Evolutionary conservation across 2,329 filamentous ascomycete species (phyloP), one percentile per base, ranked within the genome.

Genomic region (Diaporthe capsici): DNA sequence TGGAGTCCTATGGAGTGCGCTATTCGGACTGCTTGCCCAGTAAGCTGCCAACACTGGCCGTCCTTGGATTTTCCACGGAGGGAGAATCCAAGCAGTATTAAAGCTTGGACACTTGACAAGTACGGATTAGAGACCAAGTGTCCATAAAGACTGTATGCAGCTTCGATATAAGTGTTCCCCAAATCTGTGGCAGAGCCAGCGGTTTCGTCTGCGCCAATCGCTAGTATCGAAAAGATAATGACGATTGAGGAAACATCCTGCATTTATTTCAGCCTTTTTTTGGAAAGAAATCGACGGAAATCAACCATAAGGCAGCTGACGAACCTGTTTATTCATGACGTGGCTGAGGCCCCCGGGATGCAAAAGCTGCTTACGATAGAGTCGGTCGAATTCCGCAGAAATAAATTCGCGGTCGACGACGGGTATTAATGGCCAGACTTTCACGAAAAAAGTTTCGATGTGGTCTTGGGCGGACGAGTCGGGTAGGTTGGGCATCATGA

Each of bases 1-100:
- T 81, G 80, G 9, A 81, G 78, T 25, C 80, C 80, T 17, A 81
- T 77, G 0, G 80, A 81, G 31, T 80, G 79, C 6, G 80, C 79
- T 6, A 79, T 79, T 8, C 80, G 76, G 37, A 81, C 76, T 0
- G 80, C 79, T 37, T 80, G 80, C 0, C 80, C 80, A 15, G 78
- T 68, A 1, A 79, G 73, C n/a, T 81, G 80, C 80, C 80, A 81
- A 4, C 78, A 77, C 67, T 80, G 79, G 0, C 80, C 80, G n/a
- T 81, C 80, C 31, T 79, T 79, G 7, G 72, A 71, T 1, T 76
- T 76, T 1, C 76, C 77, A n/a, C 78, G 71, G 1, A 81, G 74
- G 0, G 77, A 76, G 0, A 80, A 51, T 10, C 76, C 57, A 9
- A 80, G 58, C 1, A 81, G 78, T 1, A 79, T 55, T 0, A 81